Evolutionary conservation across 768 basidiomycete species (phyloP).

Genomic region (Bullera alba): DNA sequence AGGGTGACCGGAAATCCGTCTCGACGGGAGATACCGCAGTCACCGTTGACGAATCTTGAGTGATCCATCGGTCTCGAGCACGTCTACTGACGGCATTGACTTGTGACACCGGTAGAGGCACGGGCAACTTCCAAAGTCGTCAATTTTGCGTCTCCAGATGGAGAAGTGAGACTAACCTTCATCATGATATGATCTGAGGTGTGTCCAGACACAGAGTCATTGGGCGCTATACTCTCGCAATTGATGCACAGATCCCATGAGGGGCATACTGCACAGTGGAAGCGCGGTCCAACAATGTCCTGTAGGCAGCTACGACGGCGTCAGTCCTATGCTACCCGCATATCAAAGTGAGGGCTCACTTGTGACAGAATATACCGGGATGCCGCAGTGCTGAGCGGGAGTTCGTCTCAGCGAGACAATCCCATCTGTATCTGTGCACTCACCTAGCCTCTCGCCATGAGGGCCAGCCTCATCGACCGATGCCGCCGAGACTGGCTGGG

Average conservation of each 20-base stretch:
- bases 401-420: not conserved
- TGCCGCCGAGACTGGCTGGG: not conserved
- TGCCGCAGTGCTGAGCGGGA: slow-evolving; percentile 48
- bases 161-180: slow-evolving; percentile 58
- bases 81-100: slow-evolving; percentile 68
- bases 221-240: slow-evolving; percentile 34
- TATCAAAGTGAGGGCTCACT: slow-evolving; percentile 54
- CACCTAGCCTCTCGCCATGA: no score
- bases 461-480: not conserved
- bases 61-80: slow-evolving; percentile 69
- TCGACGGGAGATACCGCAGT: slow-evolving; percentile 42
- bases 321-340: not conserved
- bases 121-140: slow-evolving; percentile 62
- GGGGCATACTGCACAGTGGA: slow-evolving; percentile 85
- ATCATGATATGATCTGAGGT: slow-evolving; percentile 70
- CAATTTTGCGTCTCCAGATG: not conserved
- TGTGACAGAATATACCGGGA: slow-evolving; percentile 73
- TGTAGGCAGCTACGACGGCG: slow-evolving; percentile 63
- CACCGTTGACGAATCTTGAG: slow-evolving; percentile 63
- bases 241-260: slow-evolving; percentile 49
- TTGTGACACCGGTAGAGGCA: slow-evolving; percentile 66
- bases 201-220: slow-evolving; percentile 26
- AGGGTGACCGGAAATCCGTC: slow-evolving; percentile 55
- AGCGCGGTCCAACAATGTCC: slow-evolving; percentile 85
- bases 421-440: no score